Evolutionary conservation across 768 basidiomycete species (phyloP), one percentile per base, ranked within the genome.

Genomic region (Nevesoporus exiguus): DNA sequence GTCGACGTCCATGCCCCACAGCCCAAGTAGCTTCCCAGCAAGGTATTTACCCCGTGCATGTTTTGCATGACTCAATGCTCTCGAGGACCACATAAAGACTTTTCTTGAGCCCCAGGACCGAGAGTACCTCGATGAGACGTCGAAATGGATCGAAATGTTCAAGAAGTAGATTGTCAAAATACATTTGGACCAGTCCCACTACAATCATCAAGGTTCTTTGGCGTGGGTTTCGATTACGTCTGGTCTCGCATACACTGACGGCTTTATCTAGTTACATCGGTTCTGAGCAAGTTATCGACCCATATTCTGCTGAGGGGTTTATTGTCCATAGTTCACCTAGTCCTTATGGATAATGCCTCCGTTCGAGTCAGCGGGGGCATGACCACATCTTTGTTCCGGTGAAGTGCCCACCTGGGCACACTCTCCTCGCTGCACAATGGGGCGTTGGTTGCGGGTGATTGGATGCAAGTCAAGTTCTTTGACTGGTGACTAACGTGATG

Each of bases 21-120:
- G 97, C 97, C 1, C 97, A 99, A 71, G 97, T 94, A 36, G 97
- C 97, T 2, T 81, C 86, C 31, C 97, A 99, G 68, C 88, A 98
- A 71, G 97, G 97, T 33, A 81, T 82, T 17, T 99, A 97, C 76
- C 84, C 98, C 59, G 93, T 91, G 0, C 84, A 91, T 22, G 74
- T 88, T 40, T 92, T 55, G 88, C 90, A 7, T 86, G 84, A 72
- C 85, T 83, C 65, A 88, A 93, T 51, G 69, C 71, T 2, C 71
- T 93, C 7, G 71, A 85, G 68, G 65, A 65, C 25, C 72, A 81
- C 56, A 65, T 83, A 43, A 54, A 51, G 7, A n/a, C n/a, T 39
- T 1, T 52, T 61, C 29, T 52, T 47, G 9, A 46, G 53, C 1
- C 13, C 71, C 25, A 76, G 17, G 56, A 67, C 25, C 65, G 66